A percentile compares a stretch with the other conserved stretches of the same genome.
Evolutionary conservation across 2,329 filamentous ascomycete genomes (phyloP).

Genomic region (Basipetospora chlamydospora): DNA sequence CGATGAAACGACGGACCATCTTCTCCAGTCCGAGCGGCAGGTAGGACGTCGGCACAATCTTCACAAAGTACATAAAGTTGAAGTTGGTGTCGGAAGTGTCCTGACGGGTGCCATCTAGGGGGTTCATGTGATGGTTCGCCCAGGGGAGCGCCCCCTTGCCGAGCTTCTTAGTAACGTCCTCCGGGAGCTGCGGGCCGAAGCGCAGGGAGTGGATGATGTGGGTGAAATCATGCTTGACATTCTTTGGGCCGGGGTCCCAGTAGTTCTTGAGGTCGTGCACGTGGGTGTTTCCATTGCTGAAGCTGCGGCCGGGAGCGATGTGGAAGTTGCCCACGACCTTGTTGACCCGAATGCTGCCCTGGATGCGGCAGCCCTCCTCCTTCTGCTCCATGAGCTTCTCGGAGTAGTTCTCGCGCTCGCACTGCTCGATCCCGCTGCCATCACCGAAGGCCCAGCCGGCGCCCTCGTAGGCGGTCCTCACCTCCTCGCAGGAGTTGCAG

Average conservation of each 20-base stretch:
- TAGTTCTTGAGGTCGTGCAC: slow-evolving; percentile 97
- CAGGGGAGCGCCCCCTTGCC: slow-evolving; percentile 40
- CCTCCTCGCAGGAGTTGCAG: slow-evolving; percentile 95
- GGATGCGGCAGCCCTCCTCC: slow-evolving; percentile 84
- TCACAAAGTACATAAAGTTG: slow-evolving; percentile 99
- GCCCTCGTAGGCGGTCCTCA: slow-evolving; percentile 82
- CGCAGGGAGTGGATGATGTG: slow-evolving; percentile 80
- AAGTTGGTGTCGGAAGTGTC: slow-evolving; percentile 65
- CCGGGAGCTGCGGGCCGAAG: slow-evolving; percentile 83
- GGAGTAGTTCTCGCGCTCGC: slow-evolving; percentile 82
- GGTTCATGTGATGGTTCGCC: slow-evolving; percentile 87
- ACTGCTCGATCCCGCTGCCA: slow-evolving; percentile 89
- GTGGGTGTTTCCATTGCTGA: slow-evolving; percentile 93
- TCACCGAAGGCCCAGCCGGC: slow-evolving; percentile 88
- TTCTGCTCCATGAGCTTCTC: slow-evolving; percentile 80
- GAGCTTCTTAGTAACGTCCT: slow-evolving; percentile 48
- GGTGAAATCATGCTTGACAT: slow-evolving; percentile 68
- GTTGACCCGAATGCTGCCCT: slow-evolving; percentile 86
- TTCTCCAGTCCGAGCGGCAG: slow-evolving; percentile 81
- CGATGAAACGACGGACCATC: slow-evolving; percentile 21
- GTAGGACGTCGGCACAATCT: slow-evolving; percentile 93
- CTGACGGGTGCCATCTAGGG: slow-evolving; percentile 70
- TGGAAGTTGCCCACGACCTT: slow-evolving; percentile 99
- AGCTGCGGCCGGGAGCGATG: slow-evolving; percentile 87
- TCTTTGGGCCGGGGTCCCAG: slow-evolving; percentile 44